Evolutionary conservation across 257 asterid species (phyloP).

Genomic region (Nicotiana otophora): DNA sequence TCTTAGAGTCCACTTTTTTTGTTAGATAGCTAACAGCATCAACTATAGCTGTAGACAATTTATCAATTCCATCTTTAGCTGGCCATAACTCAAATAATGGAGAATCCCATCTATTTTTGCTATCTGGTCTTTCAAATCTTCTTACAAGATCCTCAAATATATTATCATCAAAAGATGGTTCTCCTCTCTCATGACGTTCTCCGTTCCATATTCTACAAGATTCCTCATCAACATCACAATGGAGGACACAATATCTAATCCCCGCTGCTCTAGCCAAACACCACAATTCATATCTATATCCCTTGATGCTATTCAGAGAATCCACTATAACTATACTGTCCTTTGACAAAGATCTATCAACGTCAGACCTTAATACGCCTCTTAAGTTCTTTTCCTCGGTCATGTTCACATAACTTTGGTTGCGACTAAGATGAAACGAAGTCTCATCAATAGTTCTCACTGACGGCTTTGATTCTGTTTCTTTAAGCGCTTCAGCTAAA

Average conservation of each 20-base stretch:
- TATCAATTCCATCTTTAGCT: constrained; percentile 55
- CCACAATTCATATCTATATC: constrained; percentile 96
- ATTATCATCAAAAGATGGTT: constrained; percentile 48
- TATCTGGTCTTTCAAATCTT: constrained; percentile 93
- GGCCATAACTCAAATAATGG: constrained; percentile 85
- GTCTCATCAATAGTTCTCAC: constrained; percentile 70
- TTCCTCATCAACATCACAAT: constrained; percentile 60
- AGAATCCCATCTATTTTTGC: constrained; percentile 93
- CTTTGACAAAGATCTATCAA: constrained; percentile 77
- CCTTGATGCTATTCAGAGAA: constrained; percentile 92
- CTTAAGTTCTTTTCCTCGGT: constrained; percentile 84
- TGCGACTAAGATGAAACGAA: constrained; percentile 80
- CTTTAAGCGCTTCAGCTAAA: constrained; percentile 74
- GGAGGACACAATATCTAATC: constrained; percentile 77
- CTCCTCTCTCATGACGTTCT: constrained; percentile 47
- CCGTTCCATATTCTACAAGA: constrained; percentile 71
- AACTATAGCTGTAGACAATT: constrained; percentile 53
- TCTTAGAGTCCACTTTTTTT: constrained; percentile 74
- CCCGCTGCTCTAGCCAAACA: constrained; percentile 97
- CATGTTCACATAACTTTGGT: constrained; percentile 79
- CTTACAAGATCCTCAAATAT: constrained; percentile 74
- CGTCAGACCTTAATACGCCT: constrained; percentile 93
- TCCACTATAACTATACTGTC: constrained; percentile 75
- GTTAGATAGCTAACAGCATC: constrained; percentile 78
- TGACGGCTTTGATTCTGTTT: constrained; percentile 55